Evolutionary conservation across 164 flowering plant genomes (phyloP).

Genomic region (Tetracentron sinense): DNA sequence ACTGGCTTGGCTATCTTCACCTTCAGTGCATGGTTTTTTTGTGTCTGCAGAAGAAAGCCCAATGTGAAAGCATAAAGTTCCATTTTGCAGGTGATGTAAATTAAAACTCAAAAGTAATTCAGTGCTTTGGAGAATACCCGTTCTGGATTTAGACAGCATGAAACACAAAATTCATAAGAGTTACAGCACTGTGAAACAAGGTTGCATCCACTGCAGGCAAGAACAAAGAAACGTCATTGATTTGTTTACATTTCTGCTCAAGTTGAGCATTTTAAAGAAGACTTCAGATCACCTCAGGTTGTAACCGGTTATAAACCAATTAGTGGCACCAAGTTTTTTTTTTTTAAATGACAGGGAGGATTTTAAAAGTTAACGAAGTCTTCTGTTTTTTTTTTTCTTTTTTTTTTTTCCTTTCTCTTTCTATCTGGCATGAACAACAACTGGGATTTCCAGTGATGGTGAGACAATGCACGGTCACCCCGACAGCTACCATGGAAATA

Average conservation of each 20-base stretch:
- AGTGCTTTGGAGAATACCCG: constrained; percentile 30
- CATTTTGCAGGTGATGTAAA: background rate
- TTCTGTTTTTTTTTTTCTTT: too few relatives aligned
- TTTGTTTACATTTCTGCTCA: background rate
- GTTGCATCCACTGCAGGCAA: constrained; percentile 75
- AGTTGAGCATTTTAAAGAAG: background rate
- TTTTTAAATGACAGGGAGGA: too few relatives aligned
- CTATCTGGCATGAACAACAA: too few relatives aligned
- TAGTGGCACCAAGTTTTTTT: too few relatives aligned
- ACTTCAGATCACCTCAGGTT: too few relatives aligned
- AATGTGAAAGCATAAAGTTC: background rate
- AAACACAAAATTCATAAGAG: constrained; percentile 90
- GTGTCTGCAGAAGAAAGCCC: constrained; percentile 45
- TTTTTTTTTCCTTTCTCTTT: too few relatives aligned
- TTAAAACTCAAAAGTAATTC: background rate
- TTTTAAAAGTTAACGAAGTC: too few relatives aligned
- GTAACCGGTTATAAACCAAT: too few relatives aligned
- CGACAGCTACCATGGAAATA: too few relatives aligned
- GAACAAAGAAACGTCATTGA: constrained; percentile 7
- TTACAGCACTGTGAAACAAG: constrained; percentile 80
- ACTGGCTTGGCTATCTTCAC: constrained; percentile 77
- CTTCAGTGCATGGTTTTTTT: constrained; percentile 49
- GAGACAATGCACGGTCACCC: too few relatives aligned
- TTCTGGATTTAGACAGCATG: constrained; percentile 84
- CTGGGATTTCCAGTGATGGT: too few relatives aligned